Evolutionary conservation across 2,329 filamentous ascomycete species (phyloP), one percentile per base, ranked within the genome.

Genomic region (Epichloe typhina): DNA sequence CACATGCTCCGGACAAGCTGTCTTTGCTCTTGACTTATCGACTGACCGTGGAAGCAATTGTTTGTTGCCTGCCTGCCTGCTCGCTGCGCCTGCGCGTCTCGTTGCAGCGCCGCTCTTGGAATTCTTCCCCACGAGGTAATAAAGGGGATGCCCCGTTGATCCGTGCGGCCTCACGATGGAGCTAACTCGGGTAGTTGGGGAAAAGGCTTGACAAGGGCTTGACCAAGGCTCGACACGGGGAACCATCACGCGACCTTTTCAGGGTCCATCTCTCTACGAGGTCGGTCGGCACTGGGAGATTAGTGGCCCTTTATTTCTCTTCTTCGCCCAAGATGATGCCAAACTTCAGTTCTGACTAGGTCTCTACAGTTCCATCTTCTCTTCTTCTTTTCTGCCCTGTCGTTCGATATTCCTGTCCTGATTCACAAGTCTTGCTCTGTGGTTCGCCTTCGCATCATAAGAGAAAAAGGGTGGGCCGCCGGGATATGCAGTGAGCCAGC

Each of bases 161-260:
- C 33, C 36, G 43, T 49, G 26, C 50, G 42, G 55, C 53, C 50
- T 54, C 54, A 50, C 52, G 54, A 54, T 49, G 52, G 40, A 35
- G 31, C 47, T 52, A 39, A 49, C 36, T 23, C 49, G 4, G 42
- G 39, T 21, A 38, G 51, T 38, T 13, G 15, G 31, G 13, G 38
- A 0, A 33, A 33, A 44, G 26, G 7, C 26, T 31, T n/a, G 23
- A 23, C 23, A 49, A 40, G 40, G 26, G 7, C 17, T 17, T 19
- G 17, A 26, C 7, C 8, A 3, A 3, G 26, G 11, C 31, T 52
- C 13, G 46, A 45, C 50, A 49, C 46, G 35, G 46, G 48, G 17
- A 26, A 50, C 42, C 13, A 54, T 56, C 56, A 58, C 56, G 56
- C 51, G 54, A 57, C 53, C 54, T 51, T 21, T 17, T 40, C 39